Base-by-base conservation (phyloP, 305 asterid genomes). In the Solanum hybrid region DNA sequence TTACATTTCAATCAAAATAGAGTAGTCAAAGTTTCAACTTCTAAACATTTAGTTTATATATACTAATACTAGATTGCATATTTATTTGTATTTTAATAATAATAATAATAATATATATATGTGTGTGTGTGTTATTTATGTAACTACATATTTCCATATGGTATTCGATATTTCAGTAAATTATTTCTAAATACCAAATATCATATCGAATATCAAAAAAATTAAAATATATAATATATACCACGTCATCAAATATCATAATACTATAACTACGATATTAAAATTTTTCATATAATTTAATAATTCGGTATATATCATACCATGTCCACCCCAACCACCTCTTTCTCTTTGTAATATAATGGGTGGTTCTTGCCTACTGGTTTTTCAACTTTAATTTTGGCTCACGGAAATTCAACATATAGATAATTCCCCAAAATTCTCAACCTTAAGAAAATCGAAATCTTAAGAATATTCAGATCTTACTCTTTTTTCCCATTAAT, bases 231-330 rank as follows among this genome's bases (percentile, higher is more conserved):
- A 42, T 56, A 56, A 2, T 3, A 17, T 17, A 56, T 56, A 56
- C 4, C 10, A 6, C 42, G 1, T 37, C 8, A 51, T 51, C 4
- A 16, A 17, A 2, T 51, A 51, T 1, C 0, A 2, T 51, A 51
- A 51, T 31, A 17, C 10, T 6, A 56, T 17, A 56, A 16, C 8
- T 0, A 56, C 10, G 2, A 17, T 6, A 17, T 51, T 51, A 51
- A 17, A 51, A 0, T 0, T 2, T 16, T 51, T 0, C 4, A 17
- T 17, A 51, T 51, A 51, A 6, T 51, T 16, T 17, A 3, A 51
- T 51, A 51, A 51, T 0, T 51, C n/a, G 66, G 1, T 51, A 51
- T 16, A 51, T 51, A 56, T 7, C 69, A 56, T 1, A 56, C 1
- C 69, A 17, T 56, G 24, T 3, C 5, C 10, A 56, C 10, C 10